phyloP scores from a whole-genome alignment of 345 rosid genomes.

The Lagerstroemia speciosa region DNA sequence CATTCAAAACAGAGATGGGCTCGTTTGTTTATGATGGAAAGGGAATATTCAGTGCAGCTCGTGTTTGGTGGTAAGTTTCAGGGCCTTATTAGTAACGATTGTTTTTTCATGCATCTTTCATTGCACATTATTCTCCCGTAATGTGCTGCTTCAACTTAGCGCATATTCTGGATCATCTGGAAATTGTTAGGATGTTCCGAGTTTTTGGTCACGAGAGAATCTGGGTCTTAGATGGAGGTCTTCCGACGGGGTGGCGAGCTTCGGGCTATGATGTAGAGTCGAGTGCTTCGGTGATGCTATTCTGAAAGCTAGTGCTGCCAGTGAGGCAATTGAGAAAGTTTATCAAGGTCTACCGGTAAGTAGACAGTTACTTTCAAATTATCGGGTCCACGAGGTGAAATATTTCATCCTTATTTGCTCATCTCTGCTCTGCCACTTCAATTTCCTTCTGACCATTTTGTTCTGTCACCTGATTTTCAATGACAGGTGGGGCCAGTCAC shows the following conservation, averaged over 20 bases:
- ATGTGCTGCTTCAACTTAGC: background rate
- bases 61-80: slow-evolving; percentile 95
- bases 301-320: slow-evolving; percentile 95
- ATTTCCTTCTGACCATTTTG: background rate
- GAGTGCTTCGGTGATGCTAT: slow-evolving; percentile 95
- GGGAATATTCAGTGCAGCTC: slow-evolving; percentile 97
- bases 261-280: slow-evolving; percentile 97
- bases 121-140: background rate
- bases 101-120: background rate
- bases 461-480: slow-evolving; percentile 6
- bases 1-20: slow-evolving; percentile 70
- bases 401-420: background rate
- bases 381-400: background rate
- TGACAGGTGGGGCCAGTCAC: slow-evolving; percentile 75
- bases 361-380: background rate
- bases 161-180: background rate
- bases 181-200: slow-evolving; percentile 76
- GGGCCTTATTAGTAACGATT: slow-evolving; percentile 1
- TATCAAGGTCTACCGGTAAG: slow-evolving; percentile 82
- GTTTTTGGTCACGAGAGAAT: slow-evolving; percentile 85
- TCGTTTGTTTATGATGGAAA: slow-evolving; percentile 98
- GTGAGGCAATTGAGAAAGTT: slow-evolving; percentile 89
- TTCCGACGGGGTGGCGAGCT: slow-evolving; percentile 98
- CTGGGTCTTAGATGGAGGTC: slow-evolving; percentile 96
- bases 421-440: background rate